Evolutionary conservation across 2,329 filamentous ascomycete species (phyloP), one percentile per base, ranked within the genome.

Genomic region (Trichoderma harzianum): DNA sequence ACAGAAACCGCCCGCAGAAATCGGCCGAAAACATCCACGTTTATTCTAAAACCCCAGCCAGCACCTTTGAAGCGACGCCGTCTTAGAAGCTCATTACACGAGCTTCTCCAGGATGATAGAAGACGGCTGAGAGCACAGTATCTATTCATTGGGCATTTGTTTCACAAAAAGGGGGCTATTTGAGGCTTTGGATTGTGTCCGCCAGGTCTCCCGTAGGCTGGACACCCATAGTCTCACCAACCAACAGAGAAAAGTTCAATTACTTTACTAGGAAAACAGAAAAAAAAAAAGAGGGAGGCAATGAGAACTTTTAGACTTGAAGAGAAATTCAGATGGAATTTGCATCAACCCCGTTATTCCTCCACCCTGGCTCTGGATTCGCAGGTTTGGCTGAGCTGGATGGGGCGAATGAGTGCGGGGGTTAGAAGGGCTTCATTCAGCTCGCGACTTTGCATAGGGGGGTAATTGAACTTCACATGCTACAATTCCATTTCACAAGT

Each of bases 171-270:
- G 53, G 53, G 24, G 53, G 57, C 24, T 32, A 11, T 32, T 32
- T 69, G 66, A 30, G 53, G 36, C 32, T 72, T 21, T 60, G 32
- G 28, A 62, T 72, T 8, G 32, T 69, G 73, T 71, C 53, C 58
- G 74, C 74, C 66, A 69, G 63, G 73, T 74, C 73, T 73, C 72
- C 73, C 73, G 73, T 69, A 71, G 73, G 73, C 72, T 66, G 72
- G 70, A 55, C 47, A 34, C 30, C 11, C 43, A 65, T 4, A 55
- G 34, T 43, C 24, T 30, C 24, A 57, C 26, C 16, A 53, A 26
- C 18, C 26, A 26, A 36, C 18, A 30, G 11, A 24, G 7, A 36
- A 26, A 11, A 30, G 7, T 36, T 65, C 3, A 39, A 21, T 47
- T 16, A 18, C 4, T 58, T 58, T 8, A 39, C n/a, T 18, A 24